Evolutionary conservation across 1,139 yeast species (phyloP).

Genomic region (Blastobotrys raffinosifermentans): DNA sequence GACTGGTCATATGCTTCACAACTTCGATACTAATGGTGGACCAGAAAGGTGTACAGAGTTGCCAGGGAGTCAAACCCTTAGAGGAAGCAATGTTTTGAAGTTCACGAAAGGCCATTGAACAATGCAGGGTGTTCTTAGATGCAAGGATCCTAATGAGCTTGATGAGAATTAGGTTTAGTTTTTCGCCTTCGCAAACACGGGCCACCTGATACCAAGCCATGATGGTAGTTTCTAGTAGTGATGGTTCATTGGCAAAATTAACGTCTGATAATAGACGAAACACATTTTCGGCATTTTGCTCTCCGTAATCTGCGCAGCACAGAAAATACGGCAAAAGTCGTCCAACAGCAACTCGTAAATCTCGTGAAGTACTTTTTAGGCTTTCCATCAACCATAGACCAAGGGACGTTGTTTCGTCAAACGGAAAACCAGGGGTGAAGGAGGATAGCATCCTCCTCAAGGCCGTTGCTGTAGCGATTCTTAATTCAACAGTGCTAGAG

Average conservation of each 20-base stretch:
- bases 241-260: constrained; percentile 21
- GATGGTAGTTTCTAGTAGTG: constrained; percentile 59
- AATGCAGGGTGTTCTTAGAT: constrained; percentile 53
- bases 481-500: constrained; percentile 13
- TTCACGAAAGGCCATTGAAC: constrained; percentile 58
- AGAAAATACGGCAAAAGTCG: constrained; percentile 21
- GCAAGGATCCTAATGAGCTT: constrained; percentile 57
- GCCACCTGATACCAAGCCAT: constrained; percentile 59
- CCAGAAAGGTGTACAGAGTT: constrained; percentile 70
- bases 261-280: constrained; percentile 17
- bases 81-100: constrained; percentile 43
- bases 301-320: constrained; percentile 7
- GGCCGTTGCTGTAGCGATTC: constrained; percentile 17
- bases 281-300: constrained; percentile 12
- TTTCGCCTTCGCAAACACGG: constrained; percentile 52
- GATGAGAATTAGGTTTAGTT: constrained; percentile 54
- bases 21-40: constrained; percentile 66
- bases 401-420: constrained; percentile 16
- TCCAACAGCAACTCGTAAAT: constrained; percentile 24
- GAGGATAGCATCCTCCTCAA: constrained; percentile 17
- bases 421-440: constrained; percentile 17
- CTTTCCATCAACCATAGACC: constrained; percentile 27
- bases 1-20: constrained; percentile 46
- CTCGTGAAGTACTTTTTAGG: constrained; percentile 24
- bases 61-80: constrained; percentile 39